These are phyloP conservation scores for Dunaliella primolecta DNA, from an alignment of 139 green algal genomes.

Conservation along the genomic window DNA sequence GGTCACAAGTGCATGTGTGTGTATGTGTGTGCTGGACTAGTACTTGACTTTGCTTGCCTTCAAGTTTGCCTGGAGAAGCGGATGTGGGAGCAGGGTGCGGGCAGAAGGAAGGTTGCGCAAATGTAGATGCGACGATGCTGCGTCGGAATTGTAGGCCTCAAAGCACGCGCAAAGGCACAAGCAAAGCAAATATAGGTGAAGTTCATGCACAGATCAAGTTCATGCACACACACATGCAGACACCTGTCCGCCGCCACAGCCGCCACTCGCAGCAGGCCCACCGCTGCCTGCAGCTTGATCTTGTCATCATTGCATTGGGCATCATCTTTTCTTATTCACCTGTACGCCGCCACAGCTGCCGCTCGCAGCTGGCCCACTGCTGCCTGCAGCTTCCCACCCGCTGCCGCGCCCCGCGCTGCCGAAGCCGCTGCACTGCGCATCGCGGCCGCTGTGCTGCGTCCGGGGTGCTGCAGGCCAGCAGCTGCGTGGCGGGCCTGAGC, in stretches of 20 bases:
- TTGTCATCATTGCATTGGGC: no score
- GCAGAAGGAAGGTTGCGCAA: no score
- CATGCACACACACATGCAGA: neutral
- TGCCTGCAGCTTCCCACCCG: conserved; percentile 19
- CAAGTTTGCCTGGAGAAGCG: no score
- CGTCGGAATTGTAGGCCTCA: no score
- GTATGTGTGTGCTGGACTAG: neutral
- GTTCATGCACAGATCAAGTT: no score
- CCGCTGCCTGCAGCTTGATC: conserved; percentile 26
- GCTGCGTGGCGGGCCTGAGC: conserved; percentile 14
- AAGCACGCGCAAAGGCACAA: no score
- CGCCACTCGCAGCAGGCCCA: conserved; percentile 17
- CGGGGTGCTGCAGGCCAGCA: neutral
- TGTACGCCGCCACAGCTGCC: conserved; percentile 23
- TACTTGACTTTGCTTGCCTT: no score
- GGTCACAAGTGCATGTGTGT: neutral
- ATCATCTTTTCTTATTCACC: conserved; percentile 9
- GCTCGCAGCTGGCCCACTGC: conserved; percentile 24
- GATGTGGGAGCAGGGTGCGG: no score
- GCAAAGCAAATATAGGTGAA: no score
- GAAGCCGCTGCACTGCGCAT: conserved; percentile 12
- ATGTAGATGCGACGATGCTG: no score
- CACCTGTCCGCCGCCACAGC: conserved; percentile 23
- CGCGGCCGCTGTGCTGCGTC: neutral
- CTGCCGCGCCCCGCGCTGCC: conserved; percentile 9